Conservation (phyloP, 2,329 filamentous ascomycete genomes). For the Diaporthe ampelina region DNA sequence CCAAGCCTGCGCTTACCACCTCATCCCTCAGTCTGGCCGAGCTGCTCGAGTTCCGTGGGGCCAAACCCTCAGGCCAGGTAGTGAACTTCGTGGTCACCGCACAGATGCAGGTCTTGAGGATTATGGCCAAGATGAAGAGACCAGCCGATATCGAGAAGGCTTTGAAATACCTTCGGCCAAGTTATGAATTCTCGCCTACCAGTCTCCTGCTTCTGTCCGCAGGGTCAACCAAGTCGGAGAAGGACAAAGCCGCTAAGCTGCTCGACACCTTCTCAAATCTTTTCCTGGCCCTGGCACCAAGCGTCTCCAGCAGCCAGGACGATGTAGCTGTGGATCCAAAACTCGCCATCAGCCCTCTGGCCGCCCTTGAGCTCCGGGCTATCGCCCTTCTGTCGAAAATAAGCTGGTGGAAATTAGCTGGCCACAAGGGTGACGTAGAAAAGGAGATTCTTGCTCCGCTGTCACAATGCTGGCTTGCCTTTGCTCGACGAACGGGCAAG, state of each 20-base stretch:
- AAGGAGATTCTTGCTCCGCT: conserved; percentile 78
- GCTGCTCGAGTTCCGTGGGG: conserved; percentile 72
- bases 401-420: conserved; percentile 75
- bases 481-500: conserved; percentile 64
- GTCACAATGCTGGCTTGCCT: conserved; percentile 73
- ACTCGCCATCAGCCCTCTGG: conserved; percentile 68
- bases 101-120: conserved; percentile 75
- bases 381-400: conserved; percentile 73
- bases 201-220: conserved; percentile 67
- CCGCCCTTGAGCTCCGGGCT: conserved; percentile 73
- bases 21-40: conserved; percentile 59
- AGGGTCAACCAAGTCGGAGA: conserved; percentile 58
- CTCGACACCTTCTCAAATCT: conserved; percentile 76
- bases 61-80: conserved; percentile 57
- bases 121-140: conserved; percentile 73
- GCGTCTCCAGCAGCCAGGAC: conserved; percentile 75
- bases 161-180: conserved; percentile 59
- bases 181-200: conserved; percentile 68
- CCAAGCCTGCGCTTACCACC: conserved; percentile 54
- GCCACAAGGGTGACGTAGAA: conserved; percentile 70
- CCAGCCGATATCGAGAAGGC: conserved; percentile 26
- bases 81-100: conserved; percentile 71
- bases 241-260: conserved; percentile 73
- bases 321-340: conserved; percentile 64
- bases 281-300: conserved; percentile 76